Base-by-base conservation (phyloP, 2,329 filamentous ascomycete genomes). In the Colletotrichum lupini region DNA sequence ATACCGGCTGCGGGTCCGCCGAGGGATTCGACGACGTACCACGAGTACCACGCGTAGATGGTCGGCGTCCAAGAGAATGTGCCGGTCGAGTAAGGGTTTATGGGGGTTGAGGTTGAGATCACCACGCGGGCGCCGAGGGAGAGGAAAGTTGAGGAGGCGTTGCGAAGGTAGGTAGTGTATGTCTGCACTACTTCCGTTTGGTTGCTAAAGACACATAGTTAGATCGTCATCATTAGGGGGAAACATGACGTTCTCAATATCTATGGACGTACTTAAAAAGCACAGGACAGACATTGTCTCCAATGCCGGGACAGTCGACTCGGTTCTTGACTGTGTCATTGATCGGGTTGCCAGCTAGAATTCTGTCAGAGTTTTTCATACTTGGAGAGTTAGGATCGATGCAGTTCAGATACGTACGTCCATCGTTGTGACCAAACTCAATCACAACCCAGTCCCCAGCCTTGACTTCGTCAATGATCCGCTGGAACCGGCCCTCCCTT, bases 341-440 rank as follows among this genome's bases (percentile, higher is more conserved):
- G 42, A 60, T 55, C 1, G 69, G 65, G 59, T 72, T 55, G 6
- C 69, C 69, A 0, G 69, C 69, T 72, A 5, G 37, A 8, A 2
- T 0, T 5, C 4, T 4, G 37, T 68, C 11, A 35, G 32, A 12
- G 32, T 35, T 12, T 11, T 12, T 5, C 1, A 35, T 12, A 11
- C 12, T 35, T 35, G 32, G 4, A 1, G 32, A 35, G 32, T 11
- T 12, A 35, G 11, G 11, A 35, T 35, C 32, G 32, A 35, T 35
- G 32, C 32, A 35, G 32, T 12, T 12, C 4, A 35, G 2, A 35
- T 57, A 72, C 69, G 4, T n/a, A 69, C 69, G 69, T n/a, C 91
- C 92, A 76, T 94, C 92, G 76, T 94, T 94, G 83, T 94, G 92
- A 0, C 92, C 92, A 77, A 94, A 93, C 76, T 93, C 92, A 66